phyloP scores from a whole-genome alignment of 805 yeast species.

The Candida yuanshanica region DNA sequence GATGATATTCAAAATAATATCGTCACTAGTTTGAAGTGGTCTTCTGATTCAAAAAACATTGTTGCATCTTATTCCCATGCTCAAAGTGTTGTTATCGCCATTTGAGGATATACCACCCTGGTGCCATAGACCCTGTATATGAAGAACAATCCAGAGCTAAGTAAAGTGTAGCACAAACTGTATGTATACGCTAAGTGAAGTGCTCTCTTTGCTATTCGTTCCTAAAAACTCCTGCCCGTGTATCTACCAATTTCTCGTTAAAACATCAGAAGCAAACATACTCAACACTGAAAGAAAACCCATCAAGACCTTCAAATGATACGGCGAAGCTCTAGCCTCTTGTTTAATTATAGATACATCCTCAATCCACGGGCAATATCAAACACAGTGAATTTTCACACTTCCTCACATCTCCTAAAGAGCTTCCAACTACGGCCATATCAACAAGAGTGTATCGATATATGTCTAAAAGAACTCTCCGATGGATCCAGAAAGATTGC shows the following conservation, averaged over 20 bases:
- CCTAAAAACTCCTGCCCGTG: too few species aligned
- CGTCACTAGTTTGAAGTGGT: slow-evolving; percentile 33
- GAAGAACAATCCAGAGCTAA: too few species aligned
- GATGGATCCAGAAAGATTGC: slow-evolving; percentile 56
- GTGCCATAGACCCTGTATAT: too few species aligned
- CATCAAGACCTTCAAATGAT: background rate
- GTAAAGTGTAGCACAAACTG: too few species aligned
- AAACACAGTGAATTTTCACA: background rate
- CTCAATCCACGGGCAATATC: background rate
- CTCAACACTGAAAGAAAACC: too few species aligned
- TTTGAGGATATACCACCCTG: too few species aligned
- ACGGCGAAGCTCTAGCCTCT: too few species aligned
- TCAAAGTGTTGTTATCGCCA: slow-evolving; percentile 19
- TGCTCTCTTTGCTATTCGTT: too few species aligned
- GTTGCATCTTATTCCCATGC: slow-evolving; percentile 28
- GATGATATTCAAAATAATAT: slow-evolving; percentile 14
- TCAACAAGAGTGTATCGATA: slow-evolving; percentile 64
- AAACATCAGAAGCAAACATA: too few species aligned
- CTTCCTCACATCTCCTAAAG: background rate
- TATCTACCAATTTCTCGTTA: too few species aligned
- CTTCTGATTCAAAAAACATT: slow-evolving; percentile 20
- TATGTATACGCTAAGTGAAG: too few species aligned
- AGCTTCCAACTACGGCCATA: slow-evolving; percentile 39
- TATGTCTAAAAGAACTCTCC: slow-evolving; percentile 43
- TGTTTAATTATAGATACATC: background rate